Base-by-base conservation (phyloP, 345 rosid species). In the Syzygium aqueum region DNA sequence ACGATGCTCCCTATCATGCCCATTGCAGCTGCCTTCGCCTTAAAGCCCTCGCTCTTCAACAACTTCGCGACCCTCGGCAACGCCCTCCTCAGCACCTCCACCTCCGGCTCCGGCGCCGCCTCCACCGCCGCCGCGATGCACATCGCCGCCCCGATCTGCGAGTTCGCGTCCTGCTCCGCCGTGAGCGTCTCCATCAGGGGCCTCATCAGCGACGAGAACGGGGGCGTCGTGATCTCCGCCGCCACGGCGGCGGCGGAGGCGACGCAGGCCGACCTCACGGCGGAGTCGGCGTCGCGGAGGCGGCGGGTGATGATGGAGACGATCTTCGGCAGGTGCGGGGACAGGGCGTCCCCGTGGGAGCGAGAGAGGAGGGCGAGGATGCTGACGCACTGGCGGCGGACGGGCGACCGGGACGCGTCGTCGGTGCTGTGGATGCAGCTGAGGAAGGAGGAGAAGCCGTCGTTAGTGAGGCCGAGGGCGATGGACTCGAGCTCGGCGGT, bases 261-360 rank as follows among this genome's bases (percentile, higher is more conserved):
- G 2, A 93, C 93, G 89, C 99, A 96, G 88, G 97, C 99, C 12
- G 96, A 92, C 12, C 99, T 95, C 46, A 97, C 98, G 49, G 99
- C 89, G 53, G 99, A 91, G 73, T 97, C 99, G 1, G 96, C 91
- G 67, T 97, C 99, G 2, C 95, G 95, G 88, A 97, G 94, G 10
- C 99, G 96, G 85, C 97, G 95, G 52, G 92, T 87, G 86, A 97
- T 90, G 61, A 96, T 94, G 89, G 99, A 91, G 67, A 96, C 89
- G 96, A 97, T 94, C 86, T 93, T 95, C 10, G 99, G 85, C 85
- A 96, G 91, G 91, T 95, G 94, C 67, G 98, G 94, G 53, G 99
- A 92, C 96, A 57, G 95, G 22, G 52, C 86, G 53, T 95, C 91
- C 8, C 97, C 99, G 86, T 96, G 98, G 63, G 95, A 95, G 57